Evolutionary conservation across 306 rosid species (phyloP).

Genomic region (Glycine latifolia): DNA sequence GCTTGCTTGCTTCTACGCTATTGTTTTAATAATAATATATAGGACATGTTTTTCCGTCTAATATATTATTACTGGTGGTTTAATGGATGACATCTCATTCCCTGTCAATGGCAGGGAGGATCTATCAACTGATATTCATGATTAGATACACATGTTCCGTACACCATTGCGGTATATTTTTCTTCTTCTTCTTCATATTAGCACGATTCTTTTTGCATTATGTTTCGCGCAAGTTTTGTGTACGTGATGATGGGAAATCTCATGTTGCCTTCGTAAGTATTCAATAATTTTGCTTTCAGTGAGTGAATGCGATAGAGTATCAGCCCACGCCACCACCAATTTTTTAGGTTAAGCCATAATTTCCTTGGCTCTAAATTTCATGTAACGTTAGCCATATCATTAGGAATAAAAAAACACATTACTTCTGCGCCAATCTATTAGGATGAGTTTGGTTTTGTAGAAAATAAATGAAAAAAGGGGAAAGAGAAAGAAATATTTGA

Average conservation of each 20-base stretch:
- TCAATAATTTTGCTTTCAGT: neutral
- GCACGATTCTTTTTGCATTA: neutral
- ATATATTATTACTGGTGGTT: neutral
- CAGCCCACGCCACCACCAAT: slow-evolving; percentile 1
- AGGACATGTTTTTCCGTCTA: neutral
- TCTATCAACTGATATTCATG: neutral
- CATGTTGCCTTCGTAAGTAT: slow-evolving; percentile 20
- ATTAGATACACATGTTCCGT: slow-evolving; percentile 12
- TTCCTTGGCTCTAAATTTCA: neutral
- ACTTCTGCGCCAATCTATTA: neutral
- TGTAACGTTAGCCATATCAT: neutral
- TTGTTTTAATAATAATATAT: no score
- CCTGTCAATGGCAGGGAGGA: slow-evolving; percentile 7
- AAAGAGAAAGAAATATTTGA: no score
- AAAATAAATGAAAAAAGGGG: no score
- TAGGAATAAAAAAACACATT: neutral
- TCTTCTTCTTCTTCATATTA: neutral
- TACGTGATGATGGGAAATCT: slow-evolving; percentile 4
- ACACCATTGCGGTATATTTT: slow-evolving; percentile 2
- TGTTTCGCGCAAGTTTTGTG: neutral
- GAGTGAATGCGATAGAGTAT: neutral
- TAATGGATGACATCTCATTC: slow-evolving; percentile 48
- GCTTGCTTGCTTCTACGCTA: neutral
- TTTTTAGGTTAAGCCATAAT: neutral
- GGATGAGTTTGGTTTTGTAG: no score